Conservation (phyloP, 78 protist genomes). For the Dictyostelium purpureum region DNA sequence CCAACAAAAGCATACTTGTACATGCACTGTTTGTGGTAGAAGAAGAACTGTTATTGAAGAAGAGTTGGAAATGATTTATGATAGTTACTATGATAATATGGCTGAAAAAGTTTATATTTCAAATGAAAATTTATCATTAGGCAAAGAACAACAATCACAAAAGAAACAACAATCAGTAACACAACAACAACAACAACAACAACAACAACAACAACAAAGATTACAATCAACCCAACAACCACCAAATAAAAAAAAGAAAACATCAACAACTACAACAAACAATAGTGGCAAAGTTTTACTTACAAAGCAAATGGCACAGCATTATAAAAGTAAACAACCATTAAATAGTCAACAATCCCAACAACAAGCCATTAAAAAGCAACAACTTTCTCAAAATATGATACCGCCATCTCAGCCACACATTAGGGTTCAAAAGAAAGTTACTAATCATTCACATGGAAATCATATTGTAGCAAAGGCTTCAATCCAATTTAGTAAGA, state of each 20-base stretch:
- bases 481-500: too few relatives aligned
- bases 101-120: background rate
- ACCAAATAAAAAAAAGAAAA: background rate
- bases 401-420: too few relatives aligned
- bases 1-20: constrained; percentile 81
- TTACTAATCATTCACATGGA: too few relatives aligned
- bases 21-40: constrained; percentile 81
- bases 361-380: too few relatives aligned
- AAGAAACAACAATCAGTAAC: background rate
- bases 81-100: constrained; percentile 71
- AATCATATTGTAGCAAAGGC: too few relatives aligned
- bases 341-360: too few relatives aligned
- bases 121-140: background rate
- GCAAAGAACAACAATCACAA: background rate
- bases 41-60: constrained; percentile 80
- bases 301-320: too few relatives aligned
- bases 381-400: too few relatives aligned
- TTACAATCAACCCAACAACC: background rate
- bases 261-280: background rate
- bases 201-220: background rate
- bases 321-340: too few relatives aligned
- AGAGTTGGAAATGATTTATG: constrained; percentile 84
- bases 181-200: background rate
- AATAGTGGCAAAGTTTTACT: too few relatives aligned
- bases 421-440: too few relatives aligned